phyloP scores from a whole-genome alignment of 805 yeast genomes.

The Suhomyces emberorum region DNA sequence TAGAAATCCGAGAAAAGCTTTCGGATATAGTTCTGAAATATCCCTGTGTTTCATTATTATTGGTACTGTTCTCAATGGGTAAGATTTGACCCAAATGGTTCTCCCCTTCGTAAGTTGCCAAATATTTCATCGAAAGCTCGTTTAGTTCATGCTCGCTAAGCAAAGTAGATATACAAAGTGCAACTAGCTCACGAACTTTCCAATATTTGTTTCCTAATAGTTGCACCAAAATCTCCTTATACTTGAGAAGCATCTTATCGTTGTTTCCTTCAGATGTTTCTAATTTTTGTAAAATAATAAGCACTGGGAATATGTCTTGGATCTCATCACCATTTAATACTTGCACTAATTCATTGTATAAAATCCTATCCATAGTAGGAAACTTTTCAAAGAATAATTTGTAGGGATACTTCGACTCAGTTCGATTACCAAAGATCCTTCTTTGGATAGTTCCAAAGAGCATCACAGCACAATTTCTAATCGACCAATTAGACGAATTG shows the following conservation, averaged over 20 bases:
- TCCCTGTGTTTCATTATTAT: constrained; percentile 9
- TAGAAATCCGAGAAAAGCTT: constrained; percentile 2
- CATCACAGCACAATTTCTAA: constrained; percentile 92
- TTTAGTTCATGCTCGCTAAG: constrained; percentile 16
- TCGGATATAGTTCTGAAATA: constrained; percentile 19
- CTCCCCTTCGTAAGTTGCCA: constrained; percentile 1
- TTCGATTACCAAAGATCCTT: constrained; percentile 67
- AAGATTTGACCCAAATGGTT: neutral
- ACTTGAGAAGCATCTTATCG: constrained; percentile 46
- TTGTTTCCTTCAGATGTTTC: constrained; percentile 54
- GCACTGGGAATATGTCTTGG: constrained; percentile 70
- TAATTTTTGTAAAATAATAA: constrained; percentile 67
- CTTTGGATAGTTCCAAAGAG: constrained; percentile 81
- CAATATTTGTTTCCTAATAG: constrained; percentile 57
- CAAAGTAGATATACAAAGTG: constrained; percentile 60
- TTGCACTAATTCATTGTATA: constrained; percentile 22
- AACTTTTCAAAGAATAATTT: constrained; percentile 69
- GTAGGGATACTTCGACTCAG: constrained; percentile 45
- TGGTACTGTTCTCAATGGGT: neutral
- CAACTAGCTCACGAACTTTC: constrained; percentile 88
- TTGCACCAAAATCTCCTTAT: constrained; percentile 33
- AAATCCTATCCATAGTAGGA: constrained; percentile 46
- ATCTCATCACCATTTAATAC: constrained; percentile 26
- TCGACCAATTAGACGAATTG: constrained; percentile 71
- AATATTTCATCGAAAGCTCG: constrained; percentile 22